Conservation (phyloP, 202 grass and related monocot genomes). For the Miscanthus sacchariflorus region DNA sequence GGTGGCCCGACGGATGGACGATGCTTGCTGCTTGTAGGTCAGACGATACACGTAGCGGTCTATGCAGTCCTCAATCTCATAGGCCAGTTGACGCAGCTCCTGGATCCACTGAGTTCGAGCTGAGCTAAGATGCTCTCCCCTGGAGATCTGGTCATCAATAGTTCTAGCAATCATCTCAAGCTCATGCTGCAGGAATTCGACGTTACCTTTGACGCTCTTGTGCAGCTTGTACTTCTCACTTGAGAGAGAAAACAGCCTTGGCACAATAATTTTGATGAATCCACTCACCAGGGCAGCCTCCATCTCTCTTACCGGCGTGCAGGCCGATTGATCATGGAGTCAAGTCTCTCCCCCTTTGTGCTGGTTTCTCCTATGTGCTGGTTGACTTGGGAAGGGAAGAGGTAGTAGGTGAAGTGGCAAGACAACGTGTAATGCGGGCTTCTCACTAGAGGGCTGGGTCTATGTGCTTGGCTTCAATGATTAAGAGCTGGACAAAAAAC, state of each 20-base stretch:
- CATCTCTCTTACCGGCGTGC: background rate
- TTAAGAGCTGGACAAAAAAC: too few relatives aligned
- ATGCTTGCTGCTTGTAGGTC: background rate
- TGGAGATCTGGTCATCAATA: slow-evolving; percentile 1
- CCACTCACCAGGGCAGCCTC: background rate
- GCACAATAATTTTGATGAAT: background rate
- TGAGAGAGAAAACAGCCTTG: background rate
- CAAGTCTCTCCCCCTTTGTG: too few relatives aligned
- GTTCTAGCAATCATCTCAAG: background rate
- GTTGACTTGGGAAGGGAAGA: too few relatives aligned
- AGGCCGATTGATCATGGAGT: background rate
- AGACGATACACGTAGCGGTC: background rate
- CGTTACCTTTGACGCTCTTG: background rate
- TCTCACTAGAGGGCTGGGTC: too few relatives aligned
- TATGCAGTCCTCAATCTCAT: background rate
- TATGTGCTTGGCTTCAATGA: too few relatives aligned
- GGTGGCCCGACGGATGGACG: background rate
- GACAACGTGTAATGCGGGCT: too few relatives aligned
- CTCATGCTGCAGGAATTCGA: background rate
- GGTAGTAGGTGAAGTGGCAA: too few relatives aligned
- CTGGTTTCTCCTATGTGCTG: too few relatives aligned
- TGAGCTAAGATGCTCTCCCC: background rate
- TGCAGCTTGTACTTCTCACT: background rate
- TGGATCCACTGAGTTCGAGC: background rate
- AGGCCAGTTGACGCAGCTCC: background rate